These are phyloP conservation scores for Cyclocybe aegerita DNA, from an alignment of 768 basidiomycete species.

Conservation along the genomic window DNA sequence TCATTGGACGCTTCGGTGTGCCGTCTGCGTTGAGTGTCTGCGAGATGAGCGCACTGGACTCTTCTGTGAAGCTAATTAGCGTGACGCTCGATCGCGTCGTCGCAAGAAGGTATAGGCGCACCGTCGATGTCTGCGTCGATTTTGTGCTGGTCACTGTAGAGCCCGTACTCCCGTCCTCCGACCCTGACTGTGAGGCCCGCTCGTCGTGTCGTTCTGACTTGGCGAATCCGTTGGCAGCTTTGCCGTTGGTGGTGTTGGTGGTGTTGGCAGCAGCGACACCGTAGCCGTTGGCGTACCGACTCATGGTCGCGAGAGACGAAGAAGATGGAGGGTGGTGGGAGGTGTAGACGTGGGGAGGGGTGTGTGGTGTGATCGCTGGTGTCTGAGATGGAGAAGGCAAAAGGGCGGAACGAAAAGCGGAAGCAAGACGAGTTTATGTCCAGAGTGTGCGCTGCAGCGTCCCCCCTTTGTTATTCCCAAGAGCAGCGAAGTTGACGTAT, in stretches of 20 bases:
- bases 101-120: constrained; percentile 15
- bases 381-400: constrained; percentile 41
- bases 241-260: constrained; percentile 16
- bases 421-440: constrained; percentile 35
- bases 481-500: constrained; percentile 42
- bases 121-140: constrained; percentile 47
- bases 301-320: constrained; percentile 23
- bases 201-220: constrained; percentile 37
- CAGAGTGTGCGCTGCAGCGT: constrained; percentile 31
- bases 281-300: constrained; percentile 24
- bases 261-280: too few relatives aligned
- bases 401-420: constrained; percentile 44
- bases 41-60: constrained; percentile 55
- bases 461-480: constrained; percentile 39
- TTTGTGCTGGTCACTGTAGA: constrained; percentile 36
- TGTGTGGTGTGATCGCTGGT: constrained; percentile 38
- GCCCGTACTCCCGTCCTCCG: constrained; percentile 51
- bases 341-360: constrained; percentile 10
- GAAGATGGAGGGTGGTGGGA: constrained; percentile 15
- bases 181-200: constrained; percentile 52
- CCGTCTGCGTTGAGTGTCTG: constrained; percentile 86
- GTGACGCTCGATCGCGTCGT: not conserved
- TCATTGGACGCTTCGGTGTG: constrained; percentile 89
- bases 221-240: constrained; percentile 24
- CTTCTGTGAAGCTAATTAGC: constrained; percentile 21